Base-by-base conservation (phyloP, 805 yeast species). In the Metschnikowia peoriensis region DNA sequence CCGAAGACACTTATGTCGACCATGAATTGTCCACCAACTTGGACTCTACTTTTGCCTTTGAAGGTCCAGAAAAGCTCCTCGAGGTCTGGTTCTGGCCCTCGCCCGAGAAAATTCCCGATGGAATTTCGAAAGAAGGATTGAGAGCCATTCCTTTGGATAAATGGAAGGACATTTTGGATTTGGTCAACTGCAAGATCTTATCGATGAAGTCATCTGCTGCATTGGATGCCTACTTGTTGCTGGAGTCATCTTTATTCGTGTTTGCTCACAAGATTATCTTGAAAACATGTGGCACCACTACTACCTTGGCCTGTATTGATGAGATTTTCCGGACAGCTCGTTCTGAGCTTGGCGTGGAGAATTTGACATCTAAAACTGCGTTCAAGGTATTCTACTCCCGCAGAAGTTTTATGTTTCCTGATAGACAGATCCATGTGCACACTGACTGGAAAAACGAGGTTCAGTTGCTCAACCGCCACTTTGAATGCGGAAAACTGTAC, bases 201-300 rank as follows among this genome's bases (percentile, higher is more conserved):
- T 91, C 97, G 10, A 85, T 85, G 69, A 84, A 86, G 50, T 80
- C 88, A 3, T 79, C 90, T 4, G 62, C 71, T 9, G 74, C 72
- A 35, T 69, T 91, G 72, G 96, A 91, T 66, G 91, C 97, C 4
- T 93, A 89, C 63, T 78, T 93, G 53, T 78, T 93, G 55, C 85
- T 93, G 52, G 99, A 93, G 71, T 87, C 96, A 44, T 88, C 97
- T 15, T 72, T 94, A 64, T 92, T 93, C 70, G 96, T 94, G 28
- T 93, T 85, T 66, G 84, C 88, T 16, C 92, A 91, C 70, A 90
- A 88, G 67, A 62, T 94, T 56, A 84, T 93, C 46, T 77, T 93
- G 65, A 93, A 93, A 69, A 93, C 99, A 6, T 93, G 99, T 68
- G 99, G 99, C 7, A 92, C 97, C 4, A 93, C 98, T 1, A 90